Evolutionary conservation across 768 basidiomycete genomes (phyloP).

Genomic region (Suillus tomentosus): DNA sequence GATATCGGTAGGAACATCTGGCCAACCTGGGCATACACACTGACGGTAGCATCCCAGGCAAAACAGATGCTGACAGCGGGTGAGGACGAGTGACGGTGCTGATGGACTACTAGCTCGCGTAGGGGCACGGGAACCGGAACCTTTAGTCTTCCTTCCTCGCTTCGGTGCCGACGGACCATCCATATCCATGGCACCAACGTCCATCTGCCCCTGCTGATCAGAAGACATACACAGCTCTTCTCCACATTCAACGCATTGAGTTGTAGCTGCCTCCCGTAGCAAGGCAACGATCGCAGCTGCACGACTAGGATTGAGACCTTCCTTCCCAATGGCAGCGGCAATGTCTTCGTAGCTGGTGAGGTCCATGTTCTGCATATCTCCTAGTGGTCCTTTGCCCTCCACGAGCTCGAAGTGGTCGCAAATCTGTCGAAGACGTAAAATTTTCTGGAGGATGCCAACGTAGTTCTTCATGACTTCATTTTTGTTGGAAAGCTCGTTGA

Average conservation of each 20-base stretch:
- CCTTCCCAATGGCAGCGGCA: conserved; percentile 67
- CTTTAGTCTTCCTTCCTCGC: conserved; percentile 57
- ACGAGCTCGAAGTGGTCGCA: conserved; percentile 96
- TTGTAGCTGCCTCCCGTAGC: conserved; percentile 82
- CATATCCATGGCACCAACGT: conserved; percentile 46
- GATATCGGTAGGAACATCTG: conserved; percentile 60
- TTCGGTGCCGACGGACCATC: conserved; percentile 53
- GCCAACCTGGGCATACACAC: conserved; percentile 81
- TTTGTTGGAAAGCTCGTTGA: conserved; percentile 80
- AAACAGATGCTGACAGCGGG: conserved; percentile 93
- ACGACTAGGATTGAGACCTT: conserved; percentile 75
- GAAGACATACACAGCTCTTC: conserved; percentile 62
- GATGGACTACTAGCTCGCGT: conserved; percentile 78
- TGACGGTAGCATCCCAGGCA: conserved; percentile 84
- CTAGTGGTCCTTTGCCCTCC: conserved; percentile 59
- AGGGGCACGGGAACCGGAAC: conserved; percentile 58
- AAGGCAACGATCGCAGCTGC: conserved; percentile 86
- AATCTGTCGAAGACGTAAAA: conserved; percentile 93
- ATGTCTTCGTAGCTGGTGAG: conserved; percentile 73
- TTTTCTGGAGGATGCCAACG: conserved; percentile 95
- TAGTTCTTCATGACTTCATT: conserved; percentile 98
- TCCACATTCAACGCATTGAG: conserved; percentile 89
- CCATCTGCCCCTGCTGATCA: conserved; percentile 40
- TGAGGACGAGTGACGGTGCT: conserved; percentile 68
- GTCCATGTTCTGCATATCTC: conserved; percentile 49